phyloP scores from a whole-genome alignment of 169 alveolate genomes.

The Plasmodium gonderi region DNA sequence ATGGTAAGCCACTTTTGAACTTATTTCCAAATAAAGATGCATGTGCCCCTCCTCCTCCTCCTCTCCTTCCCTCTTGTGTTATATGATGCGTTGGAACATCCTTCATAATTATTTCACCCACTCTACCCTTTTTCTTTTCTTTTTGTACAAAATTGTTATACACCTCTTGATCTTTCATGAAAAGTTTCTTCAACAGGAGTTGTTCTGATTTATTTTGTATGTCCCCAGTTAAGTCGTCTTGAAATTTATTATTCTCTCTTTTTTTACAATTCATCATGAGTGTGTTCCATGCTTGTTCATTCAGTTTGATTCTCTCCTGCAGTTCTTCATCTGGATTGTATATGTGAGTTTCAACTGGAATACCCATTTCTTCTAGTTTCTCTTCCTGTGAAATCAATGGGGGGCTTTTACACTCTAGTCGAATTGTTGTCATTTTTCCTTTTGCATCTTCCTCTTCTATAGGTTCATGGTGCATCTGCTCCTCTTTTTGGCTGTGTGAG shows the following conservation, averaged over 20 bases:
- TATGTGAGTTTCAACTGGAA: background rate
- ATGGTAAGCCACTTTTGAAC: background rate
- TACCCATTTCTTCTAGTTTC: background rate
- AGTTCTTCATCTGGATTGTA: constrained; percentile 35
- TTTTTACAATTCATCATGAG: background rate
- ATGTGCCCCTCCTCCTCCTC: too few relatives aligned
- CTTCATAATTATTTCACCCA: constrained; percentile 88
- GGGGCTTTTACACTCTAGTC: constrained; percentile 9
- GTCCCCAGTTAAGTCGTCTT: too few relatives aligned
- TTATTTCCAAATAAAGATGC: background rate
- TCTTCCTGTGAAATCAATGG: background rate
- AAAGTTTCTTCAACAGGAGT: background rate
- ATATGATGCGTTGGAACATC: constrained; percentile 43
- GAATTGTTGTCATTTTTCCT: background rate
- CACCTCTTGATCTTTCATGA: constrained; percentile 19
- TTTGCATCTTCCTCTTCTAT: background rate
- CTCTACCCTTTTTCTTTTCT: constrained; percentile 84
- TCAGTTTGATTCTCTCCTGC: constrained; percentile 25
- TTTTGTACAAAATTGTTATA: constrained; percentile 78
- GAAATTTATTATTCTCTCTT: background rate
- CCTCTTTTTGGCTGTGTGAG: background rate
- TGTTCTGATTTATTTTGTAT: too few relatives aligned
- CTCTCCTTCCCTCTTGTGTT: background rate
- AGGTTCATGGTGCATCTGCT: background rate
- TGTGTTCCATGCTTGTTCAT: background rate